Evolutionary conservation across 768 basidiomycete species (phyloP).

Genomic region (Leucocoprinus birnbaumii): DNA sequence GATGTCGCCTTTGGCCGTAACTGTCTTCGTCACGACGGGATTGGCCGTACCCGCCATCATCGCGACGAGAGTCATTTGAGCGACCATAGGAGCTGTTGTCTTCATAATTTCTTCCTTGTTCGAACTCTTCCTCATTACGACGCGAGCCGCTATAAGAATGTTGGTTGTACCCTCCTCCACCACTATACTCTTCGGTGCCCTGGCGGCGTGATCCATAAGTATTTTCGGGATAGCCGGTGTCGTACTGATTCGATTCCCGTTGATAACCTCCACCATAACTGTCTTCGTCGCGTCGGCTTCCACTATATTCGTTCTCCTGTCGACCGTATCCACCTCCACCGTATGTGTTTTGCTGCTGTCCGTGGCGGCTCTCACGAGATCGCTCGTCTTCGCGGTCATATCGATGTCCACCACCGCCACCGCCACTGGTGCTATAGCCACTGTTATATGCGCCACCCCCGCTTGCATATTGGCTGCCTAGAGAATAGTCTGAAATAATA

Average conservation of each 20-base stretch:
- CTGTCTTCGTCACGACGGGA: not conserved
- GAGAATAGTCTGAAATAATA: not conserved
- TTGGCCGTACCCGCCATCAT: not conserved
- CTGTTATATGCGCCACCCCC: not conserved
- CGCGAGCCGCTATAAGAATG: conserved; percentile 2
- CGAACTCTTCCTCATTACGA: conserved; percentile 13
- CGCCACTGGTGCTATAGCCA: not conserved
- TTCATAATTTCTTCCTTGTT: too few relatives aligned
- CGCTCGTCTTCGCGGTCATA: conserved; percentile 8
- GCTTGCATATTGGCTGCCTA: not conserved
- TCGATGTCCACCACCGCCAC: conserved; percentile 8
- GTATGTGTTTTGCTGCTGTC: conserved; percentile 6
- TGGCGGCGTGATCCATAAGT: conserved; percentile 16
- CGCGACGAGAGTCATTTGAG: not conserved
- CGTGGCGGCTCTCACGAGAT: not conserved
- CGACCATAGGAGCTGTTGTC: conserved; percentile 13
- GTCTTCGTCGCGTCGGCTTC: conserved; percentile 9
- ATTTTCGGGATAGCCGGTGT: conserved; percentile 4
- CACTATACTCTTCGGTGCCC: not conserved
- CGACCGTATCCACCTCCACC: conserved; percentile 10
- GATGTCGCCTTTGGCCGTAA: not conserved
- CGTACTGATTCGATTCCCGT: not conserved
- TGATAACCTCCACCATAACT: conserved; percentile 12
- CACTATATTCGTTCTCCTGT: conserved; percentile 7
- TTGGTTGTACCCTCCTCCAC: conserved; percentile 9